Evolutionary conservation across 139 green algal species (phyloP), one percentile per base, ranked within the genome.

Genomic region (Closterium sp.): DNA sequence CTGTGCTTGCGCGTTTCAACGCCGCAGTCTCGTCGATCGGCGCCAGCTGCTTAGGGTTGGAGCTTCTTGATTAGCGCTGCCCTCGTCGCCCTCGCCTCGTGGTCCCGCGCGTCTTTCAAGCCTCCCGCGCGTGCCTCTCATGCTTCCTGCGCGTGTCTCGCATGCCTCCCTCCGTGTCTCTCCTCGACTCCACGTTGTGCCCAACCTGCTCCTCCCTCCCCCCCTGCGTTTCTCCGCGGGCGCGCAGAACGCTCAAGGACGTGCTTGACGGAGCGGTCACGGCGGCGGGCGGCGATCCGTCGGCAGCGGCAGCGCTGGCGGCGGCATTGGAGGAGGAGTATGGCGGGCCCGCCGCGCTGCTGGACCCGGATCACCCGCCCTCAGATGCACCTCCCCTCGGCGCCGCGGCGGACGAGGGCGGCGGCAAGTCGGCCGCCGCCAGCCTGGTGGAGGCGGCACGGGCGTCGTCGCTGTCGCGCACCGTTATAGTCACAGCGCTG

Each of bases 401-500:
- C 55, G 55, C 55, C 55, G 55, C 55, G 25, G 12, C 55, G 25
- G 12, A 28, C 25, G 55, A 19, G 16, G 55, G 55, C 55, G 55
- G 12, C 55, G 55, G 55, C 55, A 76, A 76, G 55, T 76, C 16
- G 55, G 55, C 55, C 12, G 55, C 55, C 12, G 12, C 4, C 16
- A 76, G 9, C 12, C 1, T 76, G 55, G 55, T 76, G 55, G 55
- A 76, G 55, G 55, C 55, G 55, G 23, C 55, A 19, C 16, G 16
- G 55, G 55, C 55, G 55, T 76, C 55, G 55, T 76, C 55, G 55
- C 55, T 76, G 55, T 76, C 55, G 55, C 83, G 83, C 83, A 33
- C 83, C 21, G 85, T 89, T 16, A 89, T 89, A 25, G 85, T 89
- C 12, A 89, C 85, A 16, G 33, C 30, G 34, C 34, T 89, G 30